Evolutionary conservation across 345 rosid species (phyloP).

Genomic region (Euphorbia pulcherrima): DNA sequence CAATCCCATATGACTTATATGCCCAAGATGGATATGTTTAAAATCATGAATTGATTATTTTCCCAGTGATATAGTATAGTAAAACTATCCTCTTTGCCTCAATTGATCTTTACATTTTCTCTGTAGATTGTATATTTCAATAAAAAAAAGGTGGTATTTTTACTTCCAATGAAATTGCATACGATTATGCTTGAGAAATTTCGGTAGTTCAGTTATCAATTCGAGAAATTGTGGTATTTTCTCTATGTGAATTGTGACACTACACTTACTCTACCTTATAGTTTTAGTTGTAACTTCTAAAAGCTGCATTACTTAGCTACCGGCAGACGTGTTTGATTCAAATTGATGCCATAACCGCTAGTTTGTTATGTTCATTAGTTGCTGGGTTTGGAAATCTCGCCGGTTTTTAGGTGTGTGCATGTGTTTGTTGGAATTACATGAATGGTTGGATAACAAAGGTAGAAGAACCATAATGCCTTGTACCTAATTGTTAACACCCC

Average conservation of each 20-base stretch:
- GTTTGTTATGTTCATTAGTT: background rate
- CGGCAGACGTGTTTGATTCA: background rate
- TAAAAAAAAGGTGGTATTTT: background rate
- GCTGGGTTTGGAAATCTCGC: background rate
- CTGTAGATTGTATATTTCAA: background rate
- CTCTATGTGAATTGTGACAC: background rate
- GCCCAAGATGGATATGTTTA: background rate
- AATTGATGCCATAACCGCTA: background rate
- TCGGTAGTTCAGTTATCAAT: background rate
- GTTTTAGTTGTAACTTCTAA: background rate
- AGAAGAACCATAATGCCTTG: background rate
- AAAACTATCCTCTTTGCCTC: background rate
- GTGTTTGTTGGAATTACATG: background rate
- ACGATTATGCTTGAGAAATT: background rate
- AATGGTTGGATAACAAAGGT: background rate
- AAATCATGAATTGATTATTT: background rate
- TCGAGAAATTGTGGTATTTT: background rate
- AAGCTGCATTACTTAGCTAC: background rate
- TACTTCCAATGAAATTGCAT: background rate
- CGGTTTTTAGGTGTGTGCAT: background rate
- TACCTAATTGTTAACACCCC: background rate
- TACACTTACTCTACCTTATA: background rate
- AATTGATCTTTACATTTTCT: background rate
- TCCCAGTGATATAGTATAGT: background rate
- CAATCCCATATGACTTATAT: background rate